Evolutionary conservation across 2,329 filamentous ascomycete genomes (phyloP).

Genomic region (Cladophialophora psammophila): DNA sequence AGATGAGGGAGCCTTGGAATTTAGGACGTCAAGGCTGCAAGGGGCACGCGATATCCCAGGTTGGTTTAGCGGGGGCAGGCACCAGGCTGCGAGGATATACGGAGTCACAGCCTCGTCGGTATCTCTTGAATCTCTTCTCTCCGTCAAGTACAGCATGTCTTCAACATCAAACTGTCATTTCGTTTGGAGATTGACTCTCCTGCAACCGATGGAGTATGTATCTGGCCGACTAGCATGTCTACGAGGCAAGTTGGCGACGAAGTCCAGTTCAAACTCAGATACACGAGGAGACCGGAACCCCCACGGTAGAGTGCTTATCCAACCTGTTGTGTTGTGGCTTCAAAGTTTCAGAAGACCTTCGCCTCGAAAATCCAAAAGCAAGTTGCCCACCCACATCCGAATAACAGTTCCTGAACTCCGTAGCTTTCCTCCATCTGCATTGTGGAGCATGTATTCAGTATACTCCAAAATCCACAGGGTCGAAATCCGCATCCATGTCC

Average conservation of each 20-base stretch:
- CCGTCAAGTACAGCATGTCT: not conserved
- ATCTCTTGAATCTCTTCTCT: not conserved
- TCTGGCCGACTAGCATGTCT: not conserved
- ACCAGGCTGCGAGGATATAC: not conserved
- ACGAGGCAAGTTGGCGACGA: not conserved
- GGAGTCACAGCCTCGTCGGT: not conserved
- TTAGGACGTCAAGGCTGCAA: not conserved
- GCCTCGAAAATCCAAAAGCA: not conserved
- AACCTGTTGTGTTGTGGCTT: not conserved
- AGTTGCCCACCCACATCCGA: not conserved
- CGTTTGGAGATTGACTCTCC: not conserved
- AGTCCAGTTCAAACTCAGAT: not conserved
- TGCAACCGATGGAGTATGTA: not conserved
- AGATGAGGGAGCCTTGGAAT: not conserved
- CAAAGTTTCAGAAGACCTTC: not conserved
- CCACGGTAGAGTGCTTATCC: not conserved
- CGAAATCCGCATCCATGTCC: conserved; percentile 33
- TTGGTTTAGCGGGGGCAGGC: not conserved
- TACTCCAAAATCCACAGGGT: conserved; percentile 10
- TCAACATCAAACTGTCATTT: not conserved
- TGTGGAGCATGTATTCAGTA: not conserved
- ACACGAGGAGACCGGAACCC: not conserved
- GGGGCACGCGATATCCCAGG: not conserved
- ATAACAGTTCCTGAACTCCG: not conserved
- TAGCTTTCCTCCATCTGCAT: not conserved